A percentile compares a stretch with the other conserved stretches of the same genome.
phyloP scores from a whole-genome alignment of 129 eudicot species.

The Tagetes erecta region DNA sequence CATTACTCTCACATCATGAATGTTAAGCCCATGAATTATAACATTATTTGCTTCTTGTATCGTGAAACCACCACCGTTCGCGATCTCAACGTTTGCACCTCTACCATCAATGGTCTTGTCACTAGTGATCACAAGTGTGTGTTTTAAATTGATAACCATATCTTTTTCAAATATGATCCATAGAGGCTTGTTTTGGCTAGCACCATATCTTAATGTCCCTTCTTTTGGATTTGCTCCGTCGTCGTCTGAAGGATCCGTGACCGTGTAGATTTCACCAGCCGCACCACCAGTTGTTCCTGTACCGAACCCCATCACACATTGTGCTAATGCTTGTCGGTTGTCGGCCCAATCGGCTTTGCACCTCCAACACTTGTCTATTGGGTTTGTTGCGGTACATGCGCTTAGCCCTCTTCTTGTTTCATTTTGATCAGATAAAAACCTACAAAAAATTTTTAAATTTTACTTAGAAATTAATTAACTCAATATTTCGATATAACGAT shows the following conservation, averaged over 20 bases:
- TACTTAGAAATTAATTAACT: too few relatives aligned
- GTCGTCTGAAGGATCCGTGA: conserved; percentile 57
- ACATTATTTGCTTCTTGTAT: conserved; percentile 48
- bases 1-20: conserved; percentile 46
- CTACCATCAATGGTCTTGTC: conserved; percentile 81
- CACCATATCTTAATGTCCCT: conserved; percentile 71
- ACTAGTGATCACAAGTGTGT: conserved; percentile 47
- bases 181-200: conserved; percentile 54
- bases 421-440: conserved; percentile 18
- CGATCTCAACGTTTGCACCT: conserved; percentile 60
- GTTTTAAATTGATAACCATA: conserved; percentile 52
- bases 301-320: conserved; percentile 61
- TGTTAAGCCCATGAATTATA: conserved; percentile 57
- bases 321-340: conserved; percentile 55
- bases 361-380: conserved; percentile 73
- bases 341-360: conserved; percentile 52
- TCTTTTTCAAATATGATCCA: conserved; percentile 60
- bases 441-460: neutral
- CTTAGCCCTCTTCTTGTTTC: conserved; percentile 45
- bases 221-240: conserved; percentile 44
- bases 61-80: conserved; percentile 65
- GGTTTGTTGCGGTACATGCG: conserved; percentile 50
- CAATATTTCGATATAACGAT: too few relatives aligned
- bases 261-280: conserved; percentile 49
- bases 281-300: conserved; percentile 56